phyloP scores from a whole-genome alignment of 2,329 filamentous ascomycete species.

The Aplosporella prunicola region DNA sequence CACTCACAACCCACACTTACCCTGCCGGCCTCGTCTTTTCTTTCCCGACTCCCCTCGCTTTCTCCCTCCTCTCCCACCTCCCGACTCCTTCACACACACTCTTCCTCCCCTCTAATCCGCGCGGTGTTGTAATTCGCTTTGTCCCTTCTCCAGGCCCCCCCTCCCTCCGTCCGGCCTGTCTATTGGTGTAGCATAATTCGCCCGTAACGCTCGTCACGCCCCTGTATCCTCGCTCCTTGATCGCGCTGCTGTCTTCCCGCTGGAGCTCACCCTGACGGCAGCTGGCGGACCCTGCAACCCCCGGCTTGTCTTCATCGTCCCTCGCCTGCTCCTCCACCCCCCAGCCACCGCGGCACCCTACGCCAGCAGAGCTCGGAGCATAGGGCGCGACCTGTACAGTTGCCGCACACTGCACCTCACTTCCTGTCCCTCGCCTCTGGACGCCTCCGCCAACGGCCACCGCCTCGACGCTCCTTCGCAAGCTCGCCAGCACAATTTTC shows the following conservation, averaged over 20 bases:
- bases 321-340: background rate
- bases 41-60: no score
- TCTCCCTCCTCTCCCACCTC: no score
- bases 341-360: slow-evolving; percentile 11
- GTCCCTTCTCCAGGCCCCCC: slow-evolving; percentile 10
- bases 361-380: slow-evolving; percentile 22
- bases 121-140: slow-evolving; percentile 10
- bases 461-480: slow-evolving; percentile 33
- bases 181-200: slow-evolving; percentile 8
- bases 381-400: slow-evolving; percentile 17
- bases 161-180: slow-evolving; percentile 5
- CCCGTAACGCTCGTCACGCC: slow-evolving; percentile 1
- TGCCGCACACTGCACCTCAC: slow-evolving; percentile 6
- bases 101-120: slow-evolving; percentile 10
- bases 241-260: background rate
- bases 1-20: no score
- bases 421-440: slow-evolving; percentile 7
- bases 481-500: slow-evolving; percentile 27
- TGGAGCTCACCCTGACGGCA: slow-evolving; percentile 7
- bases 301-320: slow-evolving; percentile 5
- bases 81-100: no score
- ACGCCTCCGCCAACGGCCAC: slow-evolving; percentile 20
- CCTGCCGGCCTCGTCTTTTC: no score
- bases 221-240: slow-evolving; percentile 8
- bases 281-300: slow-evolving; percentile 4